These are phyloP conservation scores for Neonectria coccinea DNA, from an alignment of 2,329 filamentous ascomycete genomes.

Conservation along the genomic window DNA sequence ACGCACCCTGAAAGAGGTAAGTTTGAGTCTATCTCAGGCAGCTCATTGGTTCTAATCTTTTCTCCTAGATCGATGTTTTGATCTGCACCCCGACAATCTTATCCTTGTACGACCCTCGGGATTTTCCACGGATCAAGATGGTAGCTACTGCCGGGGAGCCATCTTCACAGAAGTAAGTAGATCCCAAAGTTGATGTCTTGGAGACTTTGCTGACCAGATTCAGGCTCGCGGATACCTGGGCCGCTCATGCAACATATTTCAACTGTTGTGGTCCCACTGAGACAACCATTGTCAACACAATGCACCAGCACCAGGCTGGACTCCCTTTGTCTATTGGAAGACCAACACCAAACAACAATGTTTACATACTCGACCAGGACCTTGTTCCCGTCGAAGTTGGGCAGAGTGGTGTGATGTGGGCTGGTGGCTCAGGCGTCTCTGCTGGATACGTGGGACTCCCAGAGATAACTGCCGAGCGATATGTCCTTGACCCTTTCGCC, in stretches of 20 bases:
- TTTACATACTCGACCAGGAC: constrained; percentile 65
- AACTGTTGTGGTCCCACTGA: constrained; percentile 72
- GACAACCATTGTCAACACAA: constrained; percentile 69
- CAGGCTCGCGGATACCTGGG: constrained; percentile 66
- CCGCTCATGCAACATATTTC: constrained; percentile 59
- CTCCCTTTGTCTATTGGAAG: constrained; percentile 66
- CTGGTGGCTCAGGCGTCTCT: constrained; percentile 63
- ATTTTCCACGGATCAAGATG: constrained; percentile 62
- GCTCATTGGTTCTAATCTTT: background rate
- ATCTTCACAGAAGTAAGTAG: constrained; percentile 55
- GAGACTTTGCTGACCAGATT: constrained; percentile 3
- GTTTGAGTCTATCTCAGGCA: background rate
- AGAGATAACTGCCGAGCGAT: constrained; percentile 62
- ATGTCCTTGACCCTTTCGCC: constrained; percentile 62
- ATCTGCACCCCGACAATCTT: constrained; percentile 68
- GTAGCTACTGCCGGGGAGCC: constrained; percentile 68
- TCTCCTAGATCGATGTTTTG: constrained; percentile 61
- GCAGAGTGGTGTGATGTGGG: constrained; percentile 66
- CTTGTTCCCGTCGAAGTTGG: constrained; percentile 59
- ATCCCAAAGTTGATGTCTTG: background rate
- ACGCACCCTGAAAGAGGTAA: constrained; percentile 58
- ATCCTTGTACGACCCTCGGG: constrained; percentile 58
- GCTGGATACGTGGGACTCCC: constrained; percentile 67
- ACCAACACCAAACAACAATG: constrained; percentile 67
- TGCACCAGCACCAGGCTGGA: constrained; percentile 50